These are phyloP conservation scores for Sherardia arvensis DNA, from an alignment of 257 asterid species.

Conservation along the genomic window DNA sequence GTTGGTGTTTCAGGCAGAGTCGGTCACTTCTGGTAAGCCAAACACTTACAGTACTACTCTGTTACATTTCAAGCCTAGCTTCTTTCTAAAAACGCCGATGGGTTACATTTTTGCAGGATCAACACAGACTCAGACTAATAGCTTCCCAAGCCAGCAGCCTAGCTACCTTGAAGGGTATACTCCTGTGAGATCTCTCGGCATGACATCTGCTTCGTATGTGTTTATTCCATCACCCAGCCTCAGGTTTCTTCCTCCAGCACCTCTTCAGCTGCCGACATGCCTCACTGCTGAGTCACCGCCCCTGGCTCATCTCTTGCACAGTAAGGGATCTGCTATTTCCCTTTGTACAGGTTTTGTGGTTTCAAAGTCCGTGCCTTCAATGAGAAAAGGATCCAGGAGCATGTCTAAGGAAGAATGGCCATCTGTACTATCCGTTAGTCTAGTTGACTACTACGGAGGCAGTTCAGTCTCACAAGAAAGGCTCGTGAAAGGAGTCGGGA, in stretches of 20 bases:
- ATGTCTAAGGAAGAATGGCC: constrained; percentile 93
- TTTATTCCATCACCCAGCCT: constrained; percentile 82
- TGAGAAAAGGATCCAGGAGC: constrained; percentile 60
- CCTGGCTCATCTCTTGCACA: constrained; percentile 90
- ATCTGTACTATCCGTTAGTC: constrained; percentile 68
- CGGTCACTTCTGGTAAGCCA: constrained; percentile 53
- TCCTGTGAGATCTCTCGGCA: constrained; percentile 85
- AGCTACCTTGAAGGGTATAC: constrained; percentile 89
- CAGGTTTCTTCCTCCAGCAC: constrained; percentile 80
- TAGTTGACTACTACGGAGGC: constrained; percentile 88
- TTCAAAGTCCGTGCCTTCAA: constrained; percentile 88
- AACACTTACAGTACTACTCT: neutral
- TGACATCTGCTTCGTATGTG: constrained; percentile 71
- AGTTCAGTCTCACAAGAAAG: constrained; percentile 49
- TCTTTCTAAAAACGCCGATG: neutral
- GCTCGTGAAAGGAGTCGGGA: constrained; percentile 37
- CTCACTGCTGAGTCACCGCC: constrained; percentile 99
- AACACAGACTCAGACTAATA: constrained; percentile 74
- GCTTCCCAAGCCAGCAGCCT: constrained; percentile 44
- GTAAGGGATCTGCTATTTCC: constrained; percentile 94
- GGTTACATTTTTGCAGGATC: constrained; percentile 42
- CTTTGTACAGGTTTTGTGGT: constrained; percentile 80
- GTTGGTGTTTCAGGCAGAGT: constrained; percentile 76
- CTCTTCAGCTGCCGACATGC: constrained; percentile 87
- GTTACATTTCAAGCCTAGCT: neutral